Evolutionary conservation across 1,139 yeast species (phyloP), one percentile per base, ranked within the genome.

Genomic region (Suzukiozyma palmioleophila): DNA sequence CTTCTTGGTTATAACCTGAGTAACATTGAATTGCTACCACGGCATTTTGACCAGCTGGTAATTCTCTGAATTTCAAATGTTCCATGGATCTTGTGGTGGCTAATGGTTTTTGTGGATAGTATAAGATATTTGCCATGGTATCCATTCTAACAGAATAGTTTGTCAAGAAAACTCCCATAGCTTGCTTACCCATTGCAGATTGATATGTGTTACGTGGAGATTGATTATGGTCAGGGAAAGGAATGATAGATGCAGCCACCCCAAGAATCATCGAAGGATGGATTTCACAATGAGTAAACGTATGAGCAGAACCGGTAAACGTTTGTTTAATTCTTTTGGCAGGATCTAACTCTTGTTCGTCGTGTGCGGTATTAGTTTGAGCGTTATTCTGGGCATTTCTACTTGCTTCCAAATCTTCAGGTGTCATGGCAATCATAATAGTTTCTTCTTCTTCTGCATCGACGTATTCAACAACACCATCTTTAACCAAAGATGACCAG

Each of bases 151-250:
- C 96, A 41, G 85, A 79, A 61, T 92, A 94, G 59, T 92, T 92
- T 4, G 98, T 92, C 57, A 92, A 75, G 64, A 88, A 90, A n/a
- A 94, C 98, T 60, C 99, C 99, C 98, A 92, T 92, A 44, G 99
- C 99, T 70, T 92, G 99, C 66, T 92, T 92, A 80, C 98, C 98
- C 98, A 92, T 92, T 60, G 98, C 98, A 77, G 97, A 92, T 69
- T 92, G 98, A 69, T 92, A 92, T 0, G 98, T 92, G 61, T 92
- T 92, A 77, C 98, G 84, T 37, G 98, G 98, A 3, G 97, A 89
- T 69, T 92, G 98, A 62, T 92, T 92, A 66, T 92, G 99, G 68
- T 92, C 98, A 12, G 99, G 99, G 86, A 92, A 92, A 21, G 99
- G 99, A 75, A 92, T 92, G 61, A 92, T 90, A 32, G 96, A 87